Conservation (phyloP, 2,329 filamentous ascomycete genomes). For the Diplodia mutila region DNA sequence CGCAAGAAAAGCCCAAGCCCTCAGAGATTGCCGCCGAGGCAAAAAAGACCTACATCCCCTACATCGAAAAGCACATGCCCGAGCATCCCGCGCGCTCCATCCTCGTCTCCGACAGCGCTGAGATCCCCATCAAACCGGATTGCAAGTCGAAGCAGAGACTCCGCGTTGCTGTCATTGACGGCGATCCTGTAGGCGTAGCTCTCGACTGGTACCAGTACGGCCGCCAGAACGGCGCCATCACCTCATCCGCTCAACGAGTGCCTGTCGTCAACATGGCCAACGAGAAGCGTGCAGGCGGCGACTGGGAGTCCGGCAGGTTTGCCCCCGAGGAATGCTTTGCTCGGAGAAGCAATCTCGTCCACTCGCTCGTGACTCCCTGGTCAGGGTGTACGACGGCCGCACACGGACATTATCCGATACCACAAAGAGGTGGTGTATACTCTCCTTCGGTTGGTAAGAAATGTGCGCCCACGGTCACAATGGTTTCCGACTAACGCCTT, state of each 20-base stretch:
- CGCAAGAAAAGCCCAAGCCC: slow-evolving; percentile 63
- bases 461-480: not conserved
- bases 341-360: slow-evolving; percentile 72
- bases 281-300: slow-evolving; percentile 75
- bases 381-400: slow-evolving; percentile 39
- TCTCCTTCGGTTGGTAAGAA: slow-evolving; percentile 67
- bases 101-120: slow-evolving; percentile 52
- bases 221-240: slow-evolving; percentile 32
- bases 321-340: slow-evolving; percentile 75
- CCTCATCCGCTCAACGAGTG: slow-evolving; percentile 44
- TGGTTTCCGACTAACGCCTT: not conserved
- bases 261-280: slow-evolving; percentile 76
- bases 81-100: slow-evolving; percentile 62
- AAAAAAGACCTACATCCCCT: slow-evolving; percentile 69
- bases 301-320: slow-evolving; percentile 71
- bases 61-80: slow-evolving; percentile 62
- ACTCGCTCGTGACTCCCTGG: slow-evolving; percentile 66
- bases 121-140: slow-evolving; percentile 50
- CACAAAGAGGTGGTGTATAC: slow-evolving; percentile 69
- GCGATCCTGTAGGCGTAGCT: slow-evolving; percentile 56
- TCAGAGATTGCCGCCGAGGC: slow-evolving; percentile 74
- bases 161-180: slow-evolving; percentile 50
- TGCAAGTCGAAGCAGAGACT: slow-evolving; percentile 48
- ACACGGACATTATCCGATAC: slow-evolving; percentile 68
- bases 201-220: slow-evolving; percentile 59